phyloP scores from a whole-genome alignment of 2,329 filamentous ascomycete species.

The Alternaria arborescens region DNA sequence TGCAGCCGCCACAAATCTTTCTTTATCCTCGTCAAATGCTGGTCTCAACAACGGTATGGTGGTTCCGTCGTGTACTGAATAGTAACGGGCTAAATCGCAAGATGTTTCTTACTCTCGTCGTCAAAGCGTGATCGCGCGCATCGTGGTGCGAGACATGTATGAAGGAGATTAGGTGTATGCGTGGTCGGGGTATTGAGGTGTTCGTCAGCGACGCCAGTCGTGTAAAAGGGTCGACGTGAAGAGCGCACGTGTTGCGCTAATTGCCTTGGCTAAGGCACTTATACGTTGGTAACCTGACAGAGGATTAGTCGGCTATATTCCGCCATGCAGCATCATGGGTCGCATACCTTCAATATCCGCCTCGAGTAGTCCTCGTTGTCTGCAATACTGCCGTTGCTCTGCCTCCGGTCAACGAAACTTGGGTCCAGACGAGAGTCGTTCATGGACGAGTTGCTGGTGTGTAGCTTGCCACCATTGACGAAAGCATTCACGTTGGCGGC shows the following conservation, averaged over 20 bases:
- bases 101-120: constrained; percentile 42
- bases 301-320: constrained; percentile 19
- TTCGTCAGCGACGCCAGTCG: constrained; percentile 18
- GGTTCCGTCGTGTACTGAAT: constrained; percentile 22
- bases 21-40: constrained; percentile 16
- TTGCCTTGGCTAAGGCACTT: constrained; percentile 22
- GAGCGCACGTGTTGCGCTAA: constrained; percentile 9
- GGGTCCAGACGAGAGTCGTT: constrained; percentile 87
- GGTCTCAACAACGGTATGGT: constrained; percentile 14
- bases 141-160: constrained; percentile 31
- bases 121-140: constrained; percentile 43
- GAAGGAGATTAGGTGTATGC: constrained; percentile 29
- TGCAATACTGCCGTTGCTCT: constrained; percentile 95
- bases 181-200: constrained; percentile 19
- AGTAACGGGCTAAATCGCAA: constrained; percentile 36
- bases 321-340: not conserved
- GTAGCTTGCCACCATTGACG: constrained; percentile 65
- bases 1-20: constrained; percentile 10
- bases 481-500: constrained; percentile 81
- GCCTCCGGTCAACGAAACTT: constrained; percentile 78
- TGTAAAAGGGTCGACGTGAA: constrained; percentile 14
- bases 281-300: constrained; percentile 49
- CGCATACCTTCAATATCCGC: constrained; percentile 85
- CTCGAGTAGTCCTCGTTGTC: constrained; percentile 97
- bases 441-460: constrained; percentile 73